Conservation (phyloP, 2,329 filamentous ascomycete species). For the Coniella vitis region DNA sequence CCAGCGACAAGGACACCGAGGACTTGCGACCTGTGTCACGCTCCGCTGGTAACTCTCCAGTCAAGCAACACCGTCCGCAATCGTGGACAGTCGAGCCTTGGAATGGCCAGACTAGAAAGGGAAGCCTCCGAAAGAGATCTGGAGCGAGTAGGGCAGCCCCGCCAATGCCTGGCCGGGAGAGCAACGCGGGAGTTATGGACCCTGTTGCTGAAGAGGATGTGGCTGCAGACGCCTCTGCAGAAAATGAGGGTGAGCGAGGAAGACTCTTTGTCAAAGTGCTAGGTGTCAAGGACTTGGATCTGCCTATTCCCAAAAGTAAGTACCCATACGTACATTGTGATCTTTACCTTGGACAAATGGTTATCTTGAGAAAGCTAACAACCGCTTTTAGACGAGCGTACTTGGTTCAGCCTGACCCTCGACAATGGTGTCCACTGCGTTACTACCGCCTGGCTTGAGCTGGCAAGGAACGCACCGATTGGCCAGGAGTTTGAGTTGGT, state of each 20-base stretch:
- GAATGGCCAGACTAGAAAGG: conserved; percentile 72
- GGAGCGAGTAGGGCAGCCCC: conserved; percentile 59
- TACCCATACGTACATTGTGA: conserved; percentile 9
- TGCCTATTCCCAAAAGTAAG: conserved; percentile 85
- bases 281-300: conserved; percentile 89
- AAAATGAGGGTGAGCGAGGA: conserved; percentile 81
- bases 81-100: conserved; percentile 97
- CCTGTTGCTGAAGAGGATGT: conserved; percentile 64
- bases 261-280: conserved; percentile 98
- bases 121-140: conserved; percentile 54
- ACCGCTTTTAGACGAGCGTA: conserved; percentile 88
- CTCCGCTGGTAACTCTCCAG: conserved; percentile 60
- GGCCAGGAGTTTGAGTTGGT: conserved; percentile 98
- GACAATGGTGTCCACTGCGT: conserved; percentile 98
- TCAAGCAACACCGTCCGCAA: conserved; percentile 73
- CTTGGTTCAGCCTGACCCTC: conserved; percentile 93
- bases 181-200: conserved; percentile 62
- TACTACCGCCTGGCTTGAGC: conserved; percentile 89
- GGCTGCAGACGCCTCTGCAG: conserved; percentile 48
- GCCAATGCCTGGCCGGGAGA: conserved; percentile 81
- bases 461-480: conserved; percentile 87
- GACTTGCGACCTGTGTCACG: conserved; percentile 44
- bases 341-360: no score
- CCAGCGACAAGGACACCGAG: conserved; percentile 68
- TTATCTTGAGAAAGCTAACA: no score